phyloP scores from a whole-genome alignment of 768 basidiomycete species.

The Suillus luteus region DNA sequence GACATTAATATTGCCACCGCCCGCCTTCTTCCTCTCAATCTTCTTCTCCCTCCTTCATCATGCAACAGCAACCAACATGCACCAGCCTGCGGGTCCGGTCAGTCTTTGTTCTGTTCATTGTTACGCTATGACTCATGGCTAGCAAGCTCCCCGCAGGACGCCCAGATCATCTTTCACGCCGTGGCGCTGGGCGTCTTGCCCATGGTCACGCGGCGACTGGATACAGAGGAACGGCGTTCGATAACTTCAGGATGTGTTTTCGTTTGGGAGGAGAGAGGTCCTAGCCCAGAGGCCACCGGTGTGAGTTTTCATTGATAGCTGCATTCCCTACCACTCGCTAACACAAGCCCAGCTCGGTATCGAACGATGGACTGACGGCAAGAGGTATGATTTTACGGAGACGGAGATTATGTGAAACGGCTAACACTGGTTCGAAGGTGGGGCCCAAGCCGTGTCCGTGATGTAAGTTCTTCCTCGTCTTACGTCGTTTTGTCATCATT shows the following conservation, averaged over 20 bases:
- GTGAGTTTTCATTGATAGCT: slow-evolving; percentile 39
- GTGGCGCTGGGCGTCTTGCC: slow-evolving; percentile 58
- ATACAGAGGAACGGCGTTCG: slow-evolving; percentile 71
- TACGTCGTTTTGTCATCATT: slow-evolving; percentile 5
- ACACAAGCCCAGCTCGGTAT: slow-evolving; percentile 59
- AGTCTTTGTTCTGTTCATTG: slow-evolving; percentile 6
- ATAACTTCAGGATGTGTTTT: slow-evolving; percentile 75
- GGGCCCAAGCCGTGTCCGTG: slow-evolving; percentile 78
- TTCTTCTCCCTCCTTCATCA: slow-evolving; percentile 25
- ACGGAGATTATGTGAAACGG: not conserved
- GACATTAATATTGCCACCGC: not conserved
- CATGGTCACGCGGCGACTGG: slow-evolving; percentile 71
- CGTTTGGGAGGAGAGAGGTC: slow-evolving; percentile 82
- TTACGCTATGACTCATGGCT: not conserved
- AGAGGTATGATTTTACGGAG: slow-evolving; percentile 32
- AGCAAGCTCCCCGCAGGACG: slow-evolving; percentile 58
- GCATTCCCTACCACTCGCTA: slow-evolving; percentile 11
- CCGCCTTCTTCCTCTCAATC: slow-evolving; percentile 3
- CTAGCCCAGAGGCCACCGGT: slow-evolving; percentile 65
- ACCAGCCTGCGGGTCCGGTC: slow-evolving; percentile 55
- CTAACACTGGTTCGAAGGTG: slow-evolving; percentile 42
- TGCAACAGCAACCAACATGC: slow-evolving; percentile 72
- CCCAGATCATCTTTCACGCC: slow-evolving; percentile 75
- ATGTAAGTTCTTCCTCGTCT: slow-evolving; percentile 46
- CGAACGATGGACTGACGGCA: slow-evolving; percentile 82